phyloP scores from a whole-genome alignment of 352 stramenopile species.

The Pythium chondricola region DNA sequence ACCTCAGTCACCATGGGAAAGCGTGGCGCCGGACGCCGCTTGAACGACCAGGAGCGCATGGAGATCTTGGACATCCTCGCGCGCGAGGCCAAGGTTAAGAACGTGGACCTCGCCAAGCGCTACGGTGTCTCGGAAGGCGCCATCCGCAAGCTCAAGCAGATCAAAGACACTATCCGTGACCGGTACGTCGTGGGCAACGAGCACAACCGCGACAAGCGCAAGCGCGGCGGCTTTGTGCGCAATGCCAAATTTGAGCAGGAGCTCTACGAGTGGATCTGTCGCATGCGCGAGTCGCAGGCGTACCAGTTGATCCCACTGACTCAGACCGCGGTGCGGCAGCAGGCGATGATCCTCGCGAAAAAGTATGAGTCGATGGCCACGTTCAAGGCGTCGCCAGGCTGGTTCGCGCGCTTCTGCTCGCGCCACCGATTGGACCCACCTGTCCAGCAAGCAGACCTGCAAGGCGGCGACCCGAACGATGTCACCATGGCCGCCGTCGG shows the following conservation, averaged over 20 bases:
- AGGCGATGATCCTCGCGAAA: constrained; percentile 77
- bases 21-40: constrained; percentile 64
- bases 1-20: constrained; percentile 52
- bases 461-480: constrained; percentile 1
- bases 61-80: constrained; percentile 82
- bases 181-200: constrained; percentile 82
- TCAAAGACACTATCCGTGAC: constrained; percentile 78
- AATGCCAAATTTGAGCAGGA: constrained; percentile 84
- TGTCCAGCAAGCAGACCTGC: constrained; percentile 17
- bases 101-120: constrained; percentile 77
- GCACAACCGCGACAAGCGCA: constrained; percentile 83
- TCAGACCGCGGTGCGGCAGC: constrained; percentile 76
- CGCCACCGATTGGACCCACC: constrained; percentile 73
- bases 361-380: constrained; percentile 81
- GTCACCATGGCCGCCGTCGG: constrained; percentile 20
- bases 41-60: constrained; percentile 89
- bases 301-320: constrained; percentile 83
- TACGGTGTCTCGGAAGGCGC: constrained; percentile 83
- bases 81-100: constrained; percentile 80
- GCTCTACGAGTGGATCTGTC: constrained; percentile 82
- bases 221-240: constrained; percentile 74
- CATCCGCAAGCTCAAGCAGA: constrained; percentile 87
- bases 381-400: constrained; percentile 83
- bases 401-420: constrained; percentile 86
- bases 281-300: constrained; percentile 72